These are phyloP conservation scores for Physcia stellaris DNA, from an alignment of 495 filamentous ascomycete species.

Conservation along the genomic window DNA sequence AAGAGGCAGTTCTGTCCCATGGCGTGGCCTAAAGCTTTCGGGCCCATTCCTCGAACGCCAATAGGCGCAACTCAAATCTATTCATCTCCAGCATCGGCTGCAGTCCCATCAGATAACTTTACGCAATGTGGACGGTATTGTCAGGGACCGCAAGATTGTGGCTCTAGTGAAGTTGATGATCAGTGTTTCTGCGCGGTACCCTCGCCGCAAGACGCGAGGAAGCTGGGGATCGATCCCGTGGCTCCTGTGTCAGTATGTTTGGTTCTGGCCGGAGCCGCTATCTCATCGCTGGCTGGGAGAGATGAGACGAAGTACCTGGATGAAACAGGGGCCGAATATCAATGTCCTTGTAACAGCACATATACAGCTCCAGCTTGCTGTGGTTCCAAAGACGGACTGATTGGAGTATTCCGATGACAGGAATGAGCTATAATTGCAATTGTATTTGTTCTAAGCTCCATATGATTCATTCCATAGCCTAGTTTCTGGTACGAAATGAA, in stretches of 20 bases:
- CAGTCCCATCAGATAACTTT: not conserved
- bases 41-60: not conserved
- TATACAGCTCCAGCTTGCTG: constrained; percentile 3
- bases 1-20: constrained; percentile 5
- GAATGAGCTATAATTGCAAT: no score
- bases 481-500: no score
- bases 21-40: not conserved
- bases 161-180: not conserved
- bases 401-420: no score
- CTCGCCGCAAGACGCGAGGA: constrained; percentile 1
- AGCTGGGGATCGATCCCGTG: constrained; percentile 2
- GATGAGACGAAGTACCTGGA: constrained; percentile 1
- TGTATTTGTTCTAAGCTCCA: no score
- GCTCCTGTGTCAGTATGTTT: constrained; percentile 1
- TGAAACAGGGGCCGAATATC: constrained; percentile 2
- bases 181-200: constrained; percentile 7
- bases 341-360: constrained; percentile 6
- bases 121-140: constrained; percentile 6
- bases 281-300: constrained; percentile 1
- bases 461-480: no score
- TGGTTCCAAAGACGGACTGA: constrained; percentile 1
- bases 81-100: no score
- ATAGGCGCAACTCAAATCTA: not conserved
- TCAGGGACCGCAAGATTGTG: constrained; percentile 1
- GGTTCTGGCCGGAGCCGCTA: constrained; percentile 4